Percentiles rank a stretch among this genome's conserved stretches.
These are phyloP conservation scores for Oryza glumipatula DNA, from an alignment of 176 grass and related monocot species.

Conservation along the genomic window DNA sequence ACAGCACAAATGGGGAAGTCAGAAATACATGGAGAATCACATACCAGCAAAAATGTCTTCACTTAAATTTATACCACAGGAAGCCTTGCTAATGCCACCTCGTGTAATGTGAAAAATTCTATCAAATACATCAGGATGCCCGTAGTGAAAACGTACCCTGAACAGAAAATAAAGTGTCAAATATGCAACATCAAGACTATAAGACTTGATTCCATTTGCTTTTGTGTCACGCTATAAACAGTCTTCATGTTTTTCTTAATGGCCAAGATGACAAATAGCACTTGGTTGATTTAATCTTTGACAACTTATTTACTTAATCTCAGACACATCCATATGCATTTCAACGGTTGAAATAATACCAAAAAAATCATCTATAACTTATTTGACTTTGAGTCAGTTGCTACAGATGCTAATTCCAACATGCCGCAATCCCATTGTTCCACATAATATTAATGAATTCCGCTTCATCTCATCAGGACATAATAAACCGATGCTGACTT, in stretches of 20 bases:
- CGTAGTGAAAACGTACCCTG: slow-evolving; percentile 97
- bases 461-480: slow-evolving; percentile 20
- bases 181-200: slow-evolving; percentile 22
- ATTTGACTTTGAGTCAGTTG: slow-evolving; percentile 24
- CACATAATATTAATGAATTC: slow-evolving; percentile 10
- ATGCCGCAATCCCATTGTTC: not conserved
- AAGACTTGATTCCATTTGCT: not conserved
- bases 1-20: slow-evolving; percentile 17
- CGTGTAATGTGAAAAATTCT: slow-evolving; percentile 97
- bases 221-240: not conserved
- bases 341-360: slow-evolving; percentile 21
- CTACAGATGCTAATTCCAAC: slow-evolving; percentile 11
- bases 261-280: not conserved
- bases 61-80: slow-evolving; percentile 81
- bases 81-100: slow-evolving; percentile 95
- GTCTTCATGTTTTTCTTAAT: slow-evolving; percentile 19
- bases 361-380: not conserved
- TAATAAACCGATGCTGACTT: slow-evolving; percentile 48
- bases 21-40: slow-evolving; percentile 43
- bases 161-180: slow-evolving; percentile 38
- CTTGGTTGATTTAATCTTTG: slow-evolving; percentile 1
- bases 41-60: slow-evolving; percentile 86
- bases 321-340: slow-evolving; percentile 9
- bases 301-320: slow-evolving; percentile 31
- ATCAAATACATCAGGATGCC: slow-evolving; percentile 96